These are phyloP conservation scores for Jasminum sambac DNA, from an alignment of 257 asterid genomes.

Conservation along the genomic window DNA sequence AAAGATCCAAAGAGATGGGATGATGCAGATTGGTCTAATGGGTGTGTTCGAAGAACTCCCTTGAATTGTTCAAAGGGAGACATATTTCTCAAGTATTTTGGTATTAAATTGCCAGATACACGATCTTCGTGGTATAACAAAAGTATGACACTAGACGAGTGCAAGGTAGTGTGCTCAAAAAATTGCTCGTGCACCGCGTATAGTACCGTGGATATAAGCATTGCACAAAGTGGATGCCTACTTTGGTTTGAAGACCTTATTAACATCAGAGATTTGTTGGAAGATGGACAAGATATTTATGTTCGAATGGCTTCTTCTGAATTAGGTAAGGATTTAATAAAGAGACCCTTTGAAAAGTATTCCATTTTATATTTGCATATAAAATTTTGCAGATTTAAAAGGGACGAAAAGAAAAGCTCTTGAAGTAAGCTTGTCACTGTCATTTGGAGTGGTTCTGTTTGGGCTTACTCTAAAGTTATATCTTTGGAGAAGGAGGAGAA, in stretches of 20 bases:
- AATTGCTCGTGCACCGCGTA: constrained; percentile 41
- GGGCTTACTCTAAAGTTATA: constrained; percentile 12
- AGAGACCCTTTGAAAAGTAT: not conserved
- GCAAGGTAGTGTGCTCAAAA: constrained; percentile 26
- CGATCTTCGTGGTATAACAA: constrained; percentile 20
- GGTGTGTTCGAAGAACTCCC: constrained; percentile 31
- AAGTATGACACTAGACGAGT: constrained; percentile 23
- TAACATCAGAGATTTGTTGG: constrained; percentile 23
- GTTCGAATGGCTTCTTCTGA: constrained; percentile 23
- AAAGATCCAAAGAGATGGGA: constrained; percentile 22
- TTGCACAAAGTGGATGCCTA: constrained; percentile 35
- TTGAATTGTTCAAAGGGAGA: constrained; percentile 29
- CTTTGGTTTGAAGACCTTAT: constrained; percentile 33
- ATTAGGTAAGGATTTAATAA: not conserved
- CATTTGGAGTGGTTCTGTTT: constrained; percentile 12
- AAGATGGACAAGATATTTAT: constrained; percentile 29
- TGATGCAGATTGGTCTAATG: constrained; percentile 26
- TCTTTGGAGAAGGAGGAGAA: not conserved
- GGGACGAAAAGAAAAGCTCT: constrained; percentile 2
- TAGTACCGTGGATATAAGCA: constrained; percentile 24
- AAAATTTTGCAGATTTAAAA: not conserved
- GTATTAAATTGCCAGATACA: constrained; percentile 38
- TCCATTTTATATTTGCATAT: constrained; percentile 3
- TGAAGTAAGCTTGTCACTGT: not conserved
- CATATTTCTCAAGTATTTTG: constrained; percentile 20